Percentiles rank a stretch among this genome's conserved stretches.
Conservation (phyloP, 2,329 filamentous ascomycete genomes). For the Fusarium sp. region DNA sequence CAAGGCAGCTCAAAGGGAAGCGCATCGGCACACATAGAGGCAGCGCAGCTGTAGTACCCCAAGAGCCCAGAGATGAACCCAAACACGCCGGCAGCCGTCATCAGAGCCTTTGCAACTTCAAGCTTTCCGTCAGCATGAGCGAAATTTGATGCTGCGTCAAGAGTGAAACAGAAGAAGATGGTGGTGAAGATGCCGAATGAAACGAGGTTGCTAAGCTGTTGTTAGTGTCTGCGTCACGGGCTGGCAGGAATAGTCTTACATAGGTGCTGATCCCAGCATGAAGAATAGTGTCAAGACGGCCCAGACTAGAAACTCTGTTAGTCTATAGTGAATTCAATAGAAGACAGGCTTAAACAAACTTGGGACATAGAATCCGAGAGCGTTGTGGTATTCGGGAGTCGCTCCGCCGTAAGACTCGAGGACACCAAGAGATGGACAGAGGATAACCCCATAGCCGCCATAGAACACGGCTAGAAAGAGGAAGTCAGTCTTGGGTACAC, state of each 20-base stretch:
- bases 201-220: conserved; percentile 35
- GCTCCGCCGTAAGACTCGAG: conserved; percentile 43
- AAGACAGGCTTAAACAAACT: conserved; percentile 11
- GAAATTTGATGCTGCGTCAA: conserved; percentile 43
- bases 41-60: conserved; percentile 42
- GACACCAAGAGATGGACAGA: conserved; percentile 42
- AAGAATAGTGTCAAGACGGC: conserved; percentile 45
- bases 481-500: not conserved
- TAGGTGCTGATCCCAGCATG: conserved; percentile 39
- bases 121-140: conserved; percentile 43
- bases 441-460: conserved; percentile 44
- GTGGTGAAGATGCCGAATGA: conserved; percentile 43
- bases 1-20: conserved; percentile 42
- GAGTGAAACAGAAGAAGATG: conserved; percentile 43
- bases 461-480: conserved; percentile 41
- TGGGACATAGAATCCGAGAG: conserved; percentile 46
- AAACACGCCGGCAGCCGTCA: conserved; percentile 41
- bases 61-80: conserved; percentile 43
- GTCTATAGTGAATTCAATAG: not conserved
- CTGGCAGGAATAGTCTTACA: conserved; percentile 21
- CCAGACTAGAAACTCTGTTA: conserved; percentile 38
- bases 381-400: conserved; percentile 45
- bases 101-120: conserved; percentile 12
- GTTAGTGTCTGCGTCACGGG: not conserved
- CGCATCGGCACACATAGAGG: conserved; percentile 44